phyloP scores from a whole-genome alignment of 208 protist genomes.

The Crithidia fasciculata region DNA sequence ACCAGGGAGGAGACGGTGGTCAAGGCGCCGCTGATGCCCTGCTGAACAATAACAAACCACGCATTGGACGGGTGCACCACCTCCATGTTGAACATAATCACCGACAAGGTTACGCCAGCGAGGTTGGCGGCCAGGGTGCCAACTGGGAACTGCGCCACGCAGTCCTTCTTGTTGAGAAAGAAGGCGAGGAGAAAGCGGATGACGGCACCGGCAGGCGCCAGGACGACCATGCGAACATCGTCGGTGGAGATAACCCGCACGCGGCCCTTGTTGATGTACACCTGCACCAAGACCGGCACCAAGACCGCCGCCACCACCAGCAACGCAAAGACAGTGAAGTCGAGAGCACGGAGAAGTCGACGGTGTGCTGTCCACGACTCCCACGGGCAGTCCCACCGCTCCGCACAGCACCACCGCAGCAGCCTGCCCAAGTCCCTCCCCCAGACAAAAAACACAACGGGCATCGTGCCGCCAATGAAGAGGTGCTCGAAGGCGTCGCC shows the following conservation, averaged over 20 bases:
- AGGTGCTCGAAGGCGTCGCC: constrained; percentile 48
- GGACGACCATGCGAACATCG: constrained; percentile 40
- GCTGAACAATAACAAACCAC: constrained; percentile 39
- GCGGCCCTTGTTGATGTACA: constrained; percentile 32
- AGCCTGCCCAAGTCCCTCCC: constrained; percentile 36
- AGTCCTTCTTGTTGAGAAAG: constrained; percentile 47
- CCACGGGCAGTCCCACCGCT: constrained; percentile 14
- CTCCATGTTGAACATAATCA: constrained; percentile 39
- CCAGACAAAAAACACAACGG: constrained; percentile 55
- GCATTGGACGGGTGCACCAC: constrained; percentile 18
- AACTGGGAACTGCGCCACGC: constrained; percentile 42
- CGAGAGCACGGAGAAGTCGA: constrained; percentile 11
- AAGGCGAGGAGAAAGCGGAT: constrained; percentile 46
- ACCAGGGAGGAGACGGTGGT: constrained; percentile 66
- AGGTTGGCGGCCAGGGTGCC: constrained; percentile 60
- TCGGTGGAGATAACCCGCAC: constrained; percentile 22
- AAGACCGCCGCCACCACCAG: constrained; percentile 37
- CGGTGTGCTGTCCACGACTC: constrained; percentile 20
- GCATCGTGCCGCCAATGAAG: constrained; percentile 55
- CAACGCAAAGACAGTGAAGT: constrained; percentile 37
- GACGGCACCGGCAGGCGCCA: constrained; percentile 53
- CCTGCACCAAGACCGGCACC: constrained; percentile 45
- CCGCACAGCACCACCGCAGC: constrained; percentile 20
- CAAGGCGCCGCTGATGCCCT: constrained; percentile 59
- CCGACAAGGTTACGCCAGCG: constrained; percentile 34